These are phyloP conservation scores for Ogataea nakhonphanomensis DNA, from an alignment of 805 yeast genomes.

Conservation along the genomic window DNA sequence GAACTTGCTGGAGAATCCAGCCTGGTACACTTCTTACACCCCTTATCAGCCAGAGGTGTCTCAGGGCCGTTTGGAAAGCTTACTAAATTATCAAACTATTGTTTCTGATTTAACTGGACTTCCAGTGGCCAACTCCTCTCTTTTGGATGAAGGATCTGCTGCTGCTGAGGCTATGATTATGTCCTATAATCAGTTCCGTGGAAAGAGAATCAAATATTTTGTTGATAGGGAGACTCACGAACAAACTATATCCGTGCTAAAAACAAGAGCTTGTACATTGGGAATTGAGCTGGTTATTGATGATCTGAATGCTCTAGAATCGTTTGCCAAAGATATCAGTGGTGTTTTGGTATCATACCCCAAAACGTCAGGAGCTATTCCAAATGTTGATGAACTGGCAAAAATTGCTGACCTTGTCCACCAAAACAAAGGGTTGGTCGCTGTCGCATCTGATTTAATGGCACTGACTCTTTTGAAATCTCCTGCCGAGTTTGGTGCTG, in stretches of 20 bases:
- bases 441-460: conserved; percentile 88
- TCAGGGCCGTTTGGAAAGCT: conserved; percentile 90
- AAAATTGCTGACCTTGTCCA: conserved; percentile 66
- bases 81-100: conserved; percentile 91
- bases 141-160: conserved; percentile 95
- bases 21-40: conserved; percentile 98
- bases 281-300: conserved; percentile 58
- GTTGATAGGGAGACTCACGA: conserved; percentile 78
- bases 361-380: conserved; percentile 72
- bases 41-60: conserved; percentile 98
- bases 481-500: conserved; percentile 86
- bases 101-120: conserved; percentile 88
- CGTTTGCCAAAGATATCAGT: conserved; percentile 43
- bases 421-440: conserved; percentile 64
- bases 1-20: conserved; percentile 88
- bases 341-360: conserved; percentile 94
- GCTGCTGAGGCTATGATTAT: conserved; percentile 96
- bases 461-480: conserved; percentile 84
- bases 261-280: conserved; percentile 74
- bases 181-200: conserved; percentile 62
- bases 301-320: conserved; percentile 46
- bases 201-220: conserved; percentile 64
- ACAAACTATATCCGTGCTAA: conserved; percentile 78
- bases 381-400: conserved; percentile 44
- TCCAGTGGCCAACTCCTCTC: conserved; percentile 91